These are phyloP conservation scores for Salvia splendens DNA, from an alignment of 257 asterid species.

Conservation along the genomic window DNA sequence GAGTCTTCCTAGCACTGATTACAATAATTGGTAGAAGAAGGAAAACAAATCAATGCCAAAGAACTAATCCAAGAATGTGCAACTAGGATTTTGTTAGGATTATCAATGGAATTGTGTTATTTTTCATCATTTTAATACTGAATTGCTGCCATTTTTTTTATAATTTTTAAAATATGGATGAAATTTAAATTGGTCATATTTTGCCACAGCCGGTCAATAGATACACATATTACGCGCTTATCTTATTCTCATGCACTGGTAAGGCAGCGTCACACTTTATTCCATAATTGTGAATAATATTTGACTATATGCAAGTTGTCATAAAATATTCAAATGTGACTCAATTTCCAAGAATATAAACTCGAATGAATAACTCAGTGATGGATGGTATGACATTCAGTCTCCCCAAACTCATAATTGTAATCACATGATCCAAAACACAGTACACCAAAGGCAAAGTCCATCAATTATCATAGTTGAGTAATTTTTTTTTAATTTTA, in stretches of 20 bases:
- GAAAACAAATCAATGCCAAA: too few relatives aligned
- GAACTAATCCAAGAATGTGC: too few relatives aligned
- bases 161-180: too few relatives aligned
- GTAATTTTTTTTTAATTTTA: background rate
- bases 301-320: conserved; percentile 14
- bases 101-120: too few relatives aligned
- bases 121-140: too few relatives aligned
- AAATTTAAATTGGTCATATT: too few relatives aligned
- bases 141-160: too few relatives aligned
- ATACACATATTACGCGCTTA: background rate
- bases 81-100: too few relatives aligned
- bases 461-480: conserved; percentile 5
- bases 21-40: too few relatives aligned
- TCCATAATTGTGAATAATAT: conserved; percentile 16
- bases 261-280: conserved; percentile 33
- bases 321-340: background rate
- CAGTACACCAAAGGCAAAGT: conserved; percentile 28
- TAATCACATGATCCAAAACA: conserved; percentile 56
- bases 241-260: conserved; percentile 5
- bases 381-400: conserved; percentile 47
- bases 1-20: too few relatives aligned
- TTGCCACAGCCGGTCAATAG: too few relatives aligned
- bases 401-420: conserved; percentile 30
- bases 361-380: conserved; percentile 25
- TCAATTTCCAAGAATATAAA: conserved; percentile 31